These are phyloP conservation scores for Scedosporium aurantiacum DNA, from an alignment of 2,329 filamentous ascomycete genomes.

Conservation along the genomic window DNA sequence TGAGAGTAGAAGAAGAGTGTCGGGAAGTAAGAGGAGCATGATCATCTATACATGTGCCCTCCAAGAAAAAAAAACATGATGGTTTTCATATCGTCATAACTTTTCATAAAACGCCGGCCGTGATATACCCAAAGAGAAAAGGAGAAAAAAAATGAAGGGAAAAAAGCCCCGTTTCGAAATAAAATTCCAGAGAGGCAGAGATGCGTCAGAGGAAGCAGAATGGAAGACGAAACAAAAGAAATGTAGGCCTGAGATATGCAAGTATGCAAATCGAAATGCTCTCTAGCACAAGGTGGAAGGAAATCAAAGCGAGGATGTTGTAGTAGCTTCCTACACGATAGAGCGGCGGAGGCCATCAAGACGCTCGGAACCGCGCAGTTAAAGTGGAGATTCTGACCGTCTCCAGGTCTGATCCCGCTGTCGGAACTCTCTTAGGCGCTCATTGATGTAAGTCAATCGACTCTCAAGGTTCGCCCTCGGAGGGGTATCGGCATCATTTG, in stretches of 20 bases:
- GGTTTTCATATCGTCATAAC: constrained; percentile 3
- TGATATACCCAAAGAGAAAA: neutral
- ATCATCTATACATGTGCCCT: constrained; percentile 4
- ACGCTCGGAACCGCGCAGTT: constrained; percentile 13
- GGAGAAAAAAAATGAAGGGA: neutral
- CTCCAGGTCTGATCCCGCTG: constrained; percentile 28
- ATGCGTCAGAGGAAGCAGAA: constrained; percentile 3
- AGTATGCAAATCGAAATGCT: constrained; percentile 4
- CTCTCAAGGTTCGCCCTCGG: constrained; percentile 34
- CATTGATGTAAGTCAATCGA: constrained; percentile 46
- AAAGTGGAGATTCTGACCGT: constrained; percentile 40
- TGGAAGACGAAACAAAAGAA: constrained; percentile 5
- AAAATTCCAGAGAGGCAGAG: constrained; percentile 1
- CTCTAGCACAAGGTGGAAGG: constrained; percentile 4
- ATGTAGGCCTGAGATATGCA: neutral
- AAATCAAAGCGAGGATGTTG: neutral
- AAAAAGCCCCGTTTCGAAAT: neutral
- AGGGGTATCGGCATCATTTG: constrained; percentile 21
- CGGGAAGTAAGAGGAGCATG: neutral
- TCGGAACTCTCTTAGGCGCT: constrained; percentile 44
- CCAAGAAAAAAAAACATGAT: constrained; percentile 2
- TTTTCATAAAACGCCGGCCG: constrained; percentile 3
- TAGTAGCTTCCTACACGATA: too few species aligned
- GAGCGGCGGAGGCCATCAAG: neutral
- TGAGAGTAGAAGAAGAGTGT: constrained; percentile 7